Evolutionary conservation across 2,329 filamentous ascomycete genomes (phyloP).

Genomic region (Aspergillus quadricinctus): DNA sequence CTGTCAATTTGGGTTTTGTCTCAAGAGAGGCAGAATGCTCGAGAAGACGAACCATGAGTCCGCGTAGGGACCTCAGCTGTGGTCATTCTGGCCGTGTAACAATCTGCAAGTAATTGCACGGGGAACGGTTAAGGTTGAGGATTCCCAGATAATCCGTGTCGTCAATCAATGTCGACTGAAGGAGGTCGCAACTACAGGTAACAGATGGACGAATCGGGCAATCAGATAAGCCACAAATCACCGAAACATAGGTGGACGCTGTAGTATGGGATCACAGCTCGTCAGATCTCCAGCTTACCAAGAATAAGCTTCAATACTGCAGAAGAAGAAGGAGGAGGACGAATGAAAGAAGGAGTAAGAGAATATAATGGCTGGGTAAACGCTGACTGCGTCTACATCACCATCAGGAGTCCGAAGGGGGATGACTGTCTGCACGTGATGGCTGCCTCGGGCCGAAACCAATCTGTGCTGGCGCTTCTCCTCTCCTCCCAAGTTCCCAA

Average conservation of each 20-base stretch:
- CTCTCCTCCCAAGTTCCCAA: no score
- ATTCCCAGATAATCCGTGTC: background rate
- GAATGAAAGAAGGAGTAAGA: background rate
- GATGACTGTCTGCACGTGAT: conserved; percentile 3
- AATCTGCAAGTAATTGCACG: background rate
- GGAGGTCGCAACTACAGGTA: background rate
- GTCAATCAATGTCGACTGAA: background rate
- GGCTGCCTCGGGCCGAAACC: background rate
- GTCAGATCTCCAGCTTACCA: background rate
- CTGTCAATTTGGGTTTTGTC: conserved; percentile 4
- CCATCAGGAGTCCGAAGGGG: conserved; percentile 1
- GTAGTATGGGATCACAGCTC: background rate
- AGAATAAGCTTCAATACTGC: background rate
- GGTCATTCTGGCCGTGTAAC: conserved; percentile 21
- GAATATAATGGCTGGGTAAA: background rate
- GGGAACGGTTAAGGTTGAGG: background rate
- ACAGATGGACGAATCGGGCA: background rate
- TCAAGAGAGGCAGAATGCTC: conserved; percentile 4
- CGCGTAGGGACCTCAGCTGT: conserved; percentile 34
- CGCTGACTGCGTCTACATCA: background rate
- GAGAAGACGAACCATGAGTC: conserved; percentile 41
- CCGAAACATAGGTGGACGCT: background rate
- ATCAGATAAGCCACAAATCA: background rate
- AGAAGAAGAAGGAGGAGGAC: background rate
- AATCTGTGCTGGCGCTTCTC: background rate